A percentile compares a stretch with the other conserved stretches of the same genome.
These are phyloP conservation scores for Penicillium dipodomyicola DNA, from an alignment of 495 filamentous ascomycete genomes.

Conservation along the genomic window DNA sequence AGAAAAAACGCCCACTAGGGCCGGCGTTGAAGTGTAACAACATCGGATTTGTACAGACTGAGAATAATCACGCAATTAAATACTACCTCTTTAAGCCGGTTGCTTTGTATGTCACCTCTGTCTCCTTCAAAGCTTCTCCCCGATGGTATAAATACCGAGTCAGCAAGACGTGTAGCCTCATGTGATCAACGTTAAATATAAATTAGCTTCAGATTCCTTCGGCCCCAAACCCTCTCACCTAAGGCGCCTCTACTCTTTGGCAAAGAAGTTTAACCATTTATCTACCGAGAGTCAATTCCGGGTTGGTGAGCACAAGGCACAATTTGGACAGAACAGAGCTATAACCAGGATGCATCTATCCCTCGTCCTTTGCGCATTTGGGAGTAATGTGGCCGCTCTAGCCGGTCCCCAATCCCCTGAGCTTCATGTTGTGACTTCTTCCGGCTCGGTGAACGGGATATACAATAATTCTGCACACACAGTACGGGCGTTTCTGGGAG, in stretches of 20 bases:
- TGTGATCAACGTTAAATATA: not conserved
- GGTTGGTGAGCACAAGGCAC: not conserved
- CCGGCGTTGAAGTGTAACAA: constrained; percentile 39
- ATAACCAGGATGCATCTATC: not conserved
- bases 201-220: not conserved
- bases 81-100: not conserved
- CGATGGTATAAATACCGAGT: too few species aligned
- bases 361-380: not conserved
- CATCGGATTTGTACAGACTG: constrained; percentile 31
- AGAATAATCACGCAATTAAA: constrained; percentile 23
- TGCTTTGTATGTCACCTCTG: not conserved
- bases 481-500: constrained; percentile 35
- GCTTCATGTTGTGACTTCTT: constrained; percentile 15
- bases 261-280: not conserved
- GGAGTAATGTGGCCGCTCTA: not conserved
- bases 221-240: not conserved
- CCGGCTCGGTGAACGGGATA: constrained; percentile 36
- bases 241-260: not conserved
- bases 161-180: not conserved
- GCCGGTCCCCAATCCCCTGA: not conserved
- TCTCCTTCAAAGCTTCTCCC: too few species aligned
- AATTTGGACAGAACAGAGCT: not conserved
- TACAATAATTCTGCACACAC: constrained; percentile 32
- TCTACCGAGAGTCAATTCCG: constrained; percentile 1
- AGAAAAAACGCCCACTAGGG: constrained; percentile 26